Evolutionary conservation across 257 asterid genomes (phyloP), one percentile per base, ranked within the genome.

Genomic region (Forsythia suspensa): DNA sequence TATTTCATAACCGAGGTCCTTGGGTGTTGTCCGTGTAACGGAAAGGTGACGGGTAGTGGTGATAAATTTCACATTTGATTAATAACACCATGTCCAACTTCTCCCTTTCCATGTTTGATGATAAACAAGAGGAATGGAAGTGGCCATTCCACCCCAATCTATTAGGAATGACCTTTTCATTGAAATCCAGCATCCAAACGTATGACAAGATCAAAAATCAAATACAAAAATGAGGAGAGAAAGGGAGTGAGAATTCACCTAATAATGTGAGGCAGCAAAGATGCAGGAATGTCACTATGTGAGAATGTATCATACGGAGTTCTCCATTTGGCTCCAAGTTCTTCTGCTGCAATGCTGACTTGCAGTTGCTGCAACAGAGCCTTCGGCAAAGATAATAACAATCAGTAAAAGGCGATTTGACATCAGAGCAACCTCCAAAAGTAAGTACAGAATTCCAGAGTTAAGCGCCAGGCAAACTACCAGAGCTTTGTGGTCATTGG

Each of bases 271-370:
- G 96, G 90, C 85, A 90, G 83, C 43, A 88, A 87, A 65, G 98
- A 81, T 41, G 90, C 84, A 72, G 98, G 95, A 67, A 92, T 75
- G 73, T 85, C 97, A 80, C 72, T 84, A 82, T 87, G 90, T 71
- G 95, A 80, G 84, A 91, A 92, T 18, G 89, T 87, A 87, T 96
- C 97, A 80, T 94, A 96, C 39, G 86, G 82, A 65, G 98, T 85
- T 92, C 89, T 89, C 76, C 88, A 95, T 85, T 84, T 90, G 34
- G 94, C 86, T 76, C 96, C 97, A 79, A 88, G 81, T 83, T 92
- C 98, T 79, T 86, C 94, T 73, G 97, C 96, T 71, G 90, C 82
- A 59, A 94, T 84, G 73, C 85, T 85, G 65, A 94, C 97, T 91
- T 89, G 96, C 83, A 96, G 79, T 84, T 91, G 95, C 77, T 88